These are phyloP conservation scores for Cyphellophora attinorum DNA, from an alignment of 2,329 filamentous ascomycete species.

Conservation along the genomic window DNA sequence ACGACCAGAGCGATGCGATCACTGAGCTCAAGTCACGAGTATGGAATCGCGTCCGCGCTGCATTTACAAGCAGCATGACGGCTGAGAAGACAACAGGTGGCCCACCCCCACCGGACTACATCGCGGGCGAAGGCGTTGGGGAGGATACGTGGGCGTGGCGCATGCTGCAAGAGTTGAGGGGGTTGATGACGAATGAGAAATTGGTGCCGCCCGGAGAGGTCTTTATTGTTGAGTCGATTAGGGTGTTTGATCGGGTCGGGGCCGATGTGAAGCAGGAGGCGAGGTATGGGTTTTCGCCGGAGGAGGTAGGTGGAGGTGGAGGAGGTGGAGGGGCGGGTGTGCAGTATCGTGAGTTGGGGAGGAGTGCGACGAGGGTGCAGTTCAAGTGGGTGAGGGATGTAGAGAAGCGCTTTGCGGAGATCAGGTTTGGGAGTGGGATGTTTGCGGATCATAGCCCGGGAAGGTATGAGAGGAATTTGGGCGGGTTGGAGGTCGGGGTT, in stretches of 20 bases:
- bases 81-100: slow-evolving; percentile 18
- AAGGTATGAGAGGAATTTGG: slow-evolving; percentile 61
- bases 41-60: slow-evolving; percentile 55
- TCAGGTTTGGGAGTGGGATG: slow-evolving; percentile 64
- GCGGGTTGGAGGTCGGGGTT: slow-evolving; percentile 43
- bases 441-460: slow-evolving; percentile 67
- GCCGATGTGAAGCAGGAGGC: slow-evolving; percentile 27
- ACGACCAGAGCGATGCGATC: slow-evolving; percentile 58
- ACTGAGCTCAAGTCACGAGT: slow-evolving; percentile 57
- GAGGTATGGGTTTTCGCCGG: slow-evolving; percentile 34
- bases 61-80: slow-evolving; percentile 20
- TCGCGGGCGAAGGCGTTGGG: slow-evolving; percentile 42
- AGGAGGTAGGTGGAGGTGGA: slow-evolving; percentile 27
- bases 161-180: slow-evolving; percentile 55
- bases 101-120: slow-evolving; percentile 32
- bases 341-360: slow-evolving; percentile 37
- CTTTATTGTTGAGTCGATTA: slow-evolving; percentile 60
- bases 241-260: slow-evolving; percentile 53
- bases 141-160: slow-evolving; percentile 61
- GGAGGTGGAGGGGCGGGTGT: slow-evolving; percentile 23
- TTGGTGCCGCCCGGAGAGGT: slow-evolving; percentile 68
- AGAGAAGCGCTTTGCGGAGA: slow-evolving; percentile 58
- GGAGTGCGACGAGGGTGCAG: slow-evolving; percentile 58
- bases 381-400: slow-evolving; percentile 64
- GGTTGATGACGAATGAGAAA: slow-evolving; percentile 59